Evolutionary conservation across 352 stramenopile genomes (phyloP), one percentile per base, ranked within the genome.

Genomic region (Pythium oligandrum): DNA sequence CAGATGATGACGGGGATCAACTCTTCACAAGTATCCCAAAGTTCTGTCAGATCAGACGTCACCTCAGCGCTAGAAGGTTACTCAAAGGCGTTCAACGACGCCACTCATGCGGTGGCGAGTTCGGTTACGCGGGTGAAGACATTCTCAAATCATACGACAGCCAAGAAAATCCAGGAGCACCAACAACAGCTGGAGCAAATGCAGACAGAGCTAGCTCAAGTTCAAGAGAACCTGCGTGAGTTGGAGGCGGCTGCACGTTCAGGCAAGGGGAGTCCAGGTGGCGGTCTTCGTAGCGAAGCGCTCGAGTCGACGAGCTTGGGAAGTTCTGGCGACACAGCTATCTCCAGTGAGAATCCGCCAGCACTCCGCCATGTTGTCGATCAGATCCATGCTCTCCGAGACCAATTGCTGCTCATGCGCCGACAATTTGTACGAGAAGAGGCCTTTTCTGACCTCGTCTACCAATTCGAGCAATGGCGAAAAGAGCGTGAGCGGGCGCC

Each of bases 31-130:
- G 17, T 26, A 26, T 26, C 17, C 17, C 17, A 26, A 26, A 26
- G 17, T 26, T 26, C 17, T 26, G 69, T 40, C 11, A 58, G 59
- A 8, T 70, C 83, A 2, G 53, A 63, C 34, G 34, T 74, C 44
- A 47, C 60, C 33, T 33, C 70, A 45, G 56, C 71, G 48, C 51
- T 82, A 9, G 38, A 67, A 57, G 38, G 61, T 40, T 89, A 85
- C 43, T 78, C 76, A 30, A 68, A 76, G n/a, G 68, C 75, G 3
- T 84, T 89, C 40, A 82, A 74, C 0, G 72, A 83, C 26, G 63
- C 74, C 17, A 26, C 17, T 26, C 17, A 26, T 26, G 17, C 17
- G 17, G 17, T 26, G 17, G 17, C 17, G 17, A 26, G 17, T 26
- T 26, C 17, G 17, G 17, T 0, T 26, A 26, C 17, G 17, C 17